Percentiles rank a stretch among this genome's conserved stretches.
phyloP scores from a whole-genome alignment of 2,329 filamentous ascomycete genomes.

The Trichoderma citrinoviride region DNA sequence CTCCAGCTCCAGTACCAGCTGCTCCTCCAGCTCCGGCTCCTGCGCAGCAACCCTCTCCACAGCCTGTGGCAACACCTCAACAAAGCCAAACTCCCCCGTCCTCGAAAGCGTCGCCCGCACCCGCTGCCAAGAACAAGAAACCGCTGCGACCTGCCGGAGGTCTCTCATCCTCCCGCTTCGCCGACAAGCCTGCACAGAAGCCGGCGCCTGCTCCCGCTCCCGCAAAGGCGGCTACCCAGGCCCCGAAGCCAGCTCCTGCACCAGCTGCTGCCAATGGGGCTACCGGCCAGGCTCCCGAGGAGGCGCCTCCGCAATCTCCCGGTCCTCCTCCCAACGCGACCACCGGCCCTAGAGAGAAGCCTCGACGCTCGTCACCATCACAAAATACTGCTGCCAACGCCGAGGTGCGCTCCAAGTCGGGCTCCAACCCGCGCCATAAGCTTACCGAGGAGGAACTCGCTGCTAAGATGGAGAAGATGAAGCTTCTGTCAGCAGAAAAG shows the following conservation, averaged over 20 bases:
- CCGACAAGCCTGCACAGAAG: constrained; percentile 32
- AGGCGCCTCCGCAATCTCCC: constrained; percentile 26
- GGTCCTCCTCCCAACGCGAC: constrained; percentile 34
- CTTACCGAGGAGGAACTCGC: constrained; percentile 58
- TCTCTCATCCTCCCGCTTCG: constrained; percentile 36
- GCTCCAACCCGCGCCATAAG: constrained; percentile 59
- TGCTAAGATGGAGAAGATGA: constrained; percentile 60
- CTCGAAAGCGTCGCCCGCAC: constrained; percentile 19
- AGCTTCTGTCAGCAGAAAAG: constrained; percentile 56
- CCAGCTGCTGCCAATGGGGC: constrained; percentile 24
- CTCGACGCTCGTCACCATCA: constrained; percentile 21
- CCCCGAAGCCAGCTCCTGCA: constrained; percentile 27
- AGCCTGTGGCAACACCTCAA: constrained; percentile 21
- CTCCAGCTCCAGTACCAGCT: neutral
- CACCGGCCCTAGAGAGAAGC: constrained; percentile 33
- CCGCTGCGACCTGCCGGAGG: constrained; percentile 26
- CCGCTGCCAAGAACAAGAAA: constrained; percentile 17
- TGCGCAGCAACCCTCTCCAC: constrained; percentile 7
- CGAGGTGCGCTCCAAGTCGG: constrained; percentile 49
- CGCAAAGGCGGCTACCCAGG: constrained; percentile 19
- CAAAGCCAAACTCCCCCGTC: constrained; percentile 21
- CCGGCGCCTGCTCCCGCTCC: constrained; percentile 19
- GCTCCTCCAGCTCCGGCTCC: neutral
- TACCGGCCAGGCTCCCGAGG: constrained; percentile 20
- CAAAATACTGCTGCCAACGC: constrained; percentile 37